Percentiles rank a stretch among this genome's conserved stretches.
These are phyloP conservation scores for Conticribra guillardii DNA, from an alignment of 108 stramenopile genomes.

Conservation along the genomic window DNA sequence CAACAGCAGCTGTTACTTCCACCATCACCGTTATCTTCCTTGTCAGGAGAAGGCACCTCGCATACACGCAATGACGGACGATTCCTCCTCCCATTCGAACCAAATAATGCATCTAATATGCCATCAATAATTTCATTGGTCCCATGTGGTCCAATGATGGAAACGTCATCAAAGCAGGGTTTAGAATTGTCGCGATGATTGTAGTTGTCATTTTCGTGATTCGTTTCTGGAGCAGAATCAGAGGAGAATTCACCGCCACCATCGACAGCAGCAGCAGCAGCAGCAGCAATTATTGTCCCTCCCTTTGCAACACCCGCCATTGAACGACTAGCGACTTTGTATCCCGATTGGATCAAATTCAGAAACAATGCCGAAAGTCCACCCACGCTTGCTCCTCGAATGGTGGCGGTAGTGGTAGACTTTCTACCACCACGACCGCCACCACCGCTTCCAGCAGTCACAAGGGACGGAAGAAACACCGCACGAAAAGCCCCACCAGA, in stretches of 20 bases:
- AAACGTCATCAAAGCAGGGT: conserved; percentile 25
- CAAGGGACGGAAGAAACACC: conserved; percentile 29
- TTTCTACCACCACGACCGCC: background rate
- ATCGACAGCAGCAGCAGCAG: background rate
- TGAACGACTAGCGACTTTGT: conserved; percentile 28
- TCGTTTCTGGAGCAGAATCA: conserved; percentile 7
- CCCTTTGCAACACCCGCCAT: background rate
- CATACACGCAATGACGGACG: conserved; percentile 39
- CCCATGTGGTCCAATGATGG: conserved; percentile 37
- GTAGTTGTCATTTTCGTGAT: background rate
- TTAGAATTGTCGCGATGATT: background rate
- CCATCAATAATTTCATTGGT: conserved; percentile 25
- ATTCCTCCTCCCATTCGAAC: conserved; percentile 16
- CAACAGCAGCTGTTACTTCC: conserved; percentile 46
- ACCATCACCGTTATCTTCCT: conserved; percentile 10
- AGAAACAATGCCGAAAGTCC: conserved; percentile 65
- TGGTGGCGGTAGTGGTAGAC: background rate
- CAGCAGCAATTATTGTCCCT: background rate
- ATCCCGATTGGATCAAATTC: conserved; percentile 58
- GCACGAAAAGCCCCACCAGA: conserved; percentile 49
- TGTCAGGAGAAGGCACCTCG: conserved; percentile 22
- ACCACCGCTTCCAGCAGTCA: background rate
- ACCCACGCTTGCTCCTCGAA: conserved; percentile 29
- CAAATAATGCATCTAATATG: conserved; percentile 37
- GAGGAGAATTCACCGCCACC: no score